Evolutionary conservation across 169 alveolate species (phyloP).

Genomic region (Eimeria necatrix): DNA sequence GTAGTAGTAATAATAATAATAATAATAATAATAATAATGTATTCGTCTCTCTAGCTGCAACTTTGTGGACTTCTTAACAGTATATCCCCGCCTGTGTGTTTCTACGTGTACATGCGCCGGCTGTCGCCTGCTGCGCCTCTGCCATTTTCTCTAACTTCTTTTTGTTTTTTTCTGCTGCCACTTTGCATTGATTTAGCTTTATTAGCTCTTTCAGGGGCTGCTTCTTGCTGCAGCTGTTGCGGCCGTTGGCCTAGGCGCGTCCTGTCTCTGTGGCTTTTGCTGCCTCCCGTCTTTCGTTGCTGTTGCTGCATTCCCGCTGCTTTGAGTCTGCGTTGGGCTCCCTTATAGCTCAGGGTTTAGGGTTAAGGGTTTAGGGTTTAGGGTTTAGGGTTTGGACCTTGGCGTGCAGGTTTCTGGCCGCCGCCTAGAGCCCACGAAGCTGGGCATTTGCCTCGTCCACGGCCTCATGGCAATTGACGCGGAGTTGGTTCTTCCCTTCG

Average conservation of each 20-base stretch:
- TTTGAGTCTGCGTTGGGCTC: background rate
- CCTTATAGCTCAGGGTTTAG: too few relatives aligned
- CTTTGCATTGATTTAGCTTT: too few relatives aligned
- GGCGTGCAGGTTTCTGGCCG: constrained; percentile 85
- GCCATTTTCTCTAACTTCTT: too few relatives aligned
- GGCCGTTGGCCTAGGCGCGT: too few relatives aligned
- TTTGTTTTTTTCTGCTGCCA: too few relatives aligned
- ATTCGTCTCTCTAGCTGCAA: too few relatives aligned
- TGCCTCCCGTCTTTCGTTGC: background rate
- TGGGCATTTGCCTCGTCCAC: constrained; percentile 94
- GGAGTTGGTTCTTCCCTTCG: constrained; percentile 94
- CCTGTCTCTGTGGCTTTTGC: background rate
- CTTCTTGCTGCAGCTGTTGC: background rate
- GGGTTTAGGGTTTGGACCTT: background rate
- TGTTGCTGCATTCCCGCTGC: background rate
- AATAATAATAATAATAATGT: too few relatives aligned
- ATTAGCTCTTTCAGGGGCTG: too few relatives aligned
- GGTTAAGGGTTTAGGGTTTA: too few relatives aligned
- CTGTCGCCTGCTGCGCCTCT: too few relatives aligned
- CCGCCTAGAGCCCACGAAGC: constrained; percentile 95
- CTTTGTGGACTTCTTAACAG: too few relatives aligned
- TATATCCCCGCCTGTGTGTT: background rate
- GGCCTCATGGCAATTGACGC: constrained; percentile 92
- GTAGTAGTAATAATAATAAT: too few relatives aligned
- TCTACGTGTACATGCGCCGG: background rate